A percentile compares a stretch with the other conserved stretches of the same genome.
phyloP scores from a whole-genome alignment of 345 rosid species.

The Clausena lansium region DNA sequence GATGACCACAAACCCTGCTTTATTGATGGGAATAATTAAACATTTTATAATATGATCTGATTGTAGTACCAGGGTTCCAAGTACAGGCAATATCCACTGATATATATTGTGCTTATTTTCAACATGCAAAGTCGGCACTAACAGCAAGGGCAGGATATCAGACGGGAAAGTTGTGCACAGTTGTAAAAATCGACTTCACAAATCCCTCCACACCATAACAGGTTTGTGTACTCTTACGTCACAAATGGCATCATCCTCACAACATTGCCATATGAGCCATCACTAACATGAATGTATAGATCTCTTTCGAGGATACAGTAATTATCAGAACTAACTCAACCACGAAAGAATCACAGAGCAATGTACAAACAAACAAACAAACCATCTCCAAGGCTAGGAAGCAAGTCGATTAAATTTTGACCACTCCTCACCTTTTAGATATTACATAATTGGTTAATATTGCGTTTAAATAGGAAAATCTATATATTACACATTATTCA shows the following conservation, averaged over 20 bases:
- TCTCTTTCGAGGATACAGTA: not conserved
- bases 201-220: not conserved
- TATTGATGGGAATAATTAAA: no score
- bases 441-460: not conserved
- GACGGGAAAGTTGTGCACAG: not conserved
- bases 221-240: not conserved
- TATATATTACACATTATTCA: slow-evolving; percentile 3
- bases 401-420: not conserved
- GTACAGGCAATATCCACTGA: not conserved
- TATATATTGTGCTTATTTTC: not conserved
- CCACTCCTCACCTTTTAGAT: not conserved
- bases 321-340: not conserved
- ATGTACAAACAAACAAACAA: not conserved
- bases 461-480: not conserved
- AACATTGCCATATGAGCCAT: not conserved
- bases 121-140: not conserved
- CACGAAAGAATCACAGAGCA: not conserved
- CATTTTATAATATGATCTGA: not conserved
- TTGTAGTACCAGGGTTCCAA: not conserved
- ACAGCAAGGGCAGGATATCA: not conserved
- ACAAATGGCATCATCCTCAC: not conserved
- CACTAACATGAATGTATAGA: not conserved
- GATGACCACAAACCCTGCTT: no score
- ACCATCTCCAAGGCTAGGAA: not conserved
- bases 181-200: not conserved